Conservation (phyloP, 768 basidiomycete species). For the Rhodocollybia butyracea region DNA sequence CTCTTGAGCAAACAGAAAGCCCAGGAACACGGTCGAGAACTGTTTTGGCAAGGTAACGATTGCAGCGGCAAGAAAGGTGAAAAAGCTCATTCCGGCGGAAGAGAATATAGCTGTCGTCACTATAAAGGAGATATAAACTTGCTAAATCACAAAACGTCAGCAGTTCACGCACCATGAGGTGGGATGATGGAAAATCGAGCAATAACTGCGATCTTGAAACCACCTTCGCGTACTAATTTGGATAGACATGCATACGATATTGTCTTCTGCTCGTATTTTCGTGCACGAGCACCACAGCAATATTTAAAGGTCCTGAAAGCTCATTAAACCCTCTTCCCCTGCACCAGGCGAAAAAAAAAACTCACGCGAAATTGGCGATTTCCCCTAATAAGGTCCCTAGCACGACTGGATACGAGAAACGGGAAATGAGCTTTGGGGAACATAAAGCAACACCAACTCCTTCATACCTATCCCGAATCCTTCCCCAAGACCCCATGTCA, state of each 20-base stretch:
- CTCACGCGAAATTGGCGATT: slow-evolving; percentile 61
- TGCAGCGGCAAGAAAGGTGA: slow-evolving; percentile 29
- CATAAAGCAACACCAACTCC: no score
- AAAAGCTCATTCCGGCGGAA: slow-evolving; percentile 28
- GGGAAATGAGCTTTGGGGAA: no score
- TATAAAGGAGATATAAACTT: slow-evolving; percentile 16
- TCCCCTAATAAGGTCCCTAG: slow-evolving; percentile 62
- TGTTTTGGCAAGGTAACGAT: slow-evolving; percentile 32
- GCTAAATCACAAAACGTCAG: no score
- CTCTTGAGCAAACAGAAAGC: neutral
- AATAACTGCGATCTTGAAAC: slow-evolving; percentile 55
- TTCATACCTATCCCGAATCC: slow-evolving; percentile 69
- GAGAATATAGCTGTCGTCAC: slow-evolving; percentile 26
- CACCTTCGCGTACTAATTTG: slow-evolving; percentile 59
- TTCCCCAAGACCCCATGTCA: slow-evolving; percentile 42
- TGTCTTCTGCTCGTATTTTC: slow-evolving; percentile 39
- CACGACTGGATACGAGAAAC: no score
- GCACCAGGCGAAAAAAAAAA: slow-evolving; percentile 2
- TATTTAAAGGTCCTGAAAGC: slow-evolving; percentile 53
- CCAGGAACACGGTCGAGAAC: slow-evolving; percentile 33
- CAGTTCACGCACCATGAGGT: slow-evolving; percentile 10
- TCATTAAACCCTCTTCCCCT: neutral
- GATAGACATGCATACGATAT: slow-evolving; percentile 33
- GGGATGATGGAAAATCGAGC: slow-evolving; percentile 42
- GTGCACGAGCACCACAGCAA: slow-evolving; percentile 47